phyloP scores from a whole-genome alignment of 192 early-diverging fungal genomes.

The Coemansia sp. region DNA sequence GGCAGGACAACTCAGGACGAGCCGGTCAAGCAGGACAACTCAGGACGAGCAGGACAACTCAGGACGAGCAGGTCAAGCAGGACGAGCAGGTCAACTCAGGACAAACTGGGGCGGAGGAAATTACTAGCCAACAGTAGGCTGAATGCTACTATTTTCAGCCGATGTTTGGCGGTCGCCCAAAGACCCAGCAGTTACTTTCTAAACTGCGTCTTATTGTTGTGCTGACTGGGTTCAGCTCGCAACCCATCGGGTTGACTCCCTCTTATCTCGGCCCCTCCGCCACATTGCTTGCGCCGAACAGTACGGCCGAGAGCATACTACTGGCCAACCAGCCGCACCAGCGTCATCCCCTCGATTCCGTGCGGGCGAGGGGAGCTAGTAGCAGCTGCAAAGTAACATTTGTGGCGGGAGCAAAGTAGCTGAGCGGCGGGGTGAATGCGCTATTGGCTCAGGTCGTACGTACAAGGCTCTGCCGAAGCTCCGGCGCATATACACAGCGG shows the following conservation, averaged over 20 bases:
- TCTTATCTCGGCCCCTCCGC: neutral
- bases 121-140: neutral
- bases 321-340: neutral
- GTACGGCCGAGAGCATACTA: neutral
- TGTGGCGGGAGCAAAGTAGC: constrained; percentile 8
- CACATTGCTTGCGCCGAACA: neutral
- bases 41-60: no score
- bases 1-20: no score
- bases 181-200: neutral
- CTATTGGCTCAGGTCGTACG: neutral
- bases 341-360: neutral
- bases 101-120: neutral
- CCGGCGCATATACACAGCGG: constrained; percentile 1
- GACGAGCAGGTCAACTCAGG: no score
- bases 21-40: no score
- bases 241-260: neutral
- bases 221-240: constrained; percentile 1
- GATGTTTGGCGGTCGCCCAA: neutral
- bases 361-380: constrained; percentile 1
- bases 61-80: no score
- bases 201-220: neutral
- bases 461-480: neutral
- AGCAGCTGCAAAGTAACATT: neutral
- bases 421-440: neutral
- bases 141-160: neutral